These are phyloP conservation scores for Backusella psychrophila DNA, from an alignment of 192 early-diverging fungal species.

Conservation along the genomic window DNA sequence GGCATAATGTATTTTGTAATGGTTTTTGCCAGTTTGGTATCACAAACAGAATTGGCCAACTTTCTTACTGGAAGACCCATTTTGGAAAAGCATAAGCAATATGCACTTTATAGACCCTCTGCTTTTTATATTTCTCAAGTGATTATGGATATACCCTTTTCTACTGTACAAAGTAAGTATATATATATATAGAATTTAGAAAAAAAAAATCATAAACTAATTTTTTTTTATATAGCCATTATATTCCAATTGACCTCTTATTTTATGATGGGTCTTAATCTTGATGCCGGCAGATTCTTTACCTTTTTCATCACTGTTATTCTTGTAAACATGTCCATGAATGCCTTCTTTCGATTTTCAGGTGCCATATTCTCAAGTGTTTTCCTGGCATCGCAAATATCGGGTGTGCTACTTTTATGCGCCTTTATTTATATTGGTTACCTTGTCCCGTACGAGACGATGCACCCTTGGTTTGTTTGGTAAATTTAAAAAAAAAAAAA, in stretches of 20 bases:
- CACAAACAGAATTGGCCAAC: conserved; percentile 69
- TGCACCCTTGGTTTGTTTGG: conserved; percentile 67
- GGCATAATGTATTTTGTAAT: conserved; percentile 69
- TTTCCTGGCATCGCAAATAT: conserved; percentile 49
- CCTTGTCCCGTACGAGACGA: conserved; percentile 52
- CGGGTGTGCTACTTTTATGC: conserved; percentile 51
- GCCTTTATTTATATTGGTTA: conserved; percentile 58
- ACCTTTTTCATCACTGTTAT: conserved; percentile 56
- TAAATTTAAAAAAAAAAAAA: background rate
- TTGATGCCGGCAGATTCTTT: conserved; percentile 51
- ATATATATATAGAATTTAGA: background rate
- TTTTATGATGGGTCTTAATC: conserved; percentile 60
- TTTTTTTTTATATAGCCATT: conserved; percentile 30
- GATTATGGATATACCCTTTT: conserved; percentile 50
- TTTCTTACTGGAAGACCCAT: conserved; percentile 70
- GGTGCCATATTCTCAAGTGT: conserved; percentile 50
- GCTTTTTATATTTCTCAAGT: conserved; percentile 55
- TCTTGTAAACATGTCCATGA: conserved; percentile 53
- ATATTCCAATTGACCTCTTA: conserved; percentile 57
- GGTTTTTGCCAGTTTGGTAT: conserved; percentile 51
- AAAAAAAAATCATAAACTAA: background rate
- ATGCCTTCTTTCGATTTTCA: conserved; percentile 57
- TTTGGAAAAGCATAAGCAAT: conserved; percentile 76
- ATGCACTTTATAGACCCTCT: conserved; percentile 64
- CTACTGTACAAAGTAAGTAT: conserved; percentile 34